Conservation (phyloP, 345 rosid species). For the Eucalyptus erythrocorys region DNA sequence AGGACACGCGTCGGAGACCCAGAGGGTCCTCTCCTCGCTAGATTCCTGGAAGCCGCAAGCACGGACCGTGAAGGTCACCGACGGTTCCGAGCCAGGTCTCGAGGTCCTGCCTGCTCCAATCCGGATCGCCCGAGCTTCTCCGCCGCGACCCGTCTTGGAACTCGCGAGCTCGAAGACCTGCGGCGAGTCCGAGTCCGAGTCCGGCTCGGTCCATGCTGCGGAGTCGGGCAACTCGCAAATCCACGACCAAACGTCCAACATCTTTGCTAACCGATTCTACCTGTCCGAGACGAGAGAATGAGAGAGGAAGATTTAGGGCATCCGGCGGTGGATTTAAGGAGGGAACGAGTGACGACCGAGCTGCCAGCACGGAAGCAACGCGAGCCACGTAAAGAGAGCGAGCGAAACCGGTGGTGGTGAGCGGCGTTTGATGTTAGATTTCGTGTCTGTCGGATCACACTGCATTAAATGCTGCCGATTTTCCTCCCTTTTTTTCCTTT, state of each 20-base stretch:
- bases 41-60: conserved; percentile 25
- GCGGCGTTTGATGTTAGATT: neutral
- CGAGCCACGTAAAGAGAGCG: conserved; percentile 4
- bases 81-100: neutral
- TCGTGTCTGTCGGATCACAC: neutral
- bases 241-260: conserved; percentile 82
- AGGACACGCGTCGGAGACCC: conserved; percentile 67
- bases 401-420: conserved; percentile 14
- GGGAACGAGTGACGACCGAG: conserved; percentile 22
- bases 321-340: conserved; percentile 14
- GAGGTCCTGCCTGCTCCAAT: neutral
- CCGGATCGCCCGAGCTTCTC: conserved; percentile 27
- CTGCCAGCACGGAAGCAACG: conserved; percentile 24
- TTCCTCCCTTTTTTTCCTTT: neutral
- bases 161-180: conserved; percentile 31
- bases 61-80: conserved; percentile 28
- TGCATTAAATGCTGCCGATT: neutral
- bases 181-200: conserved; percentile 17
- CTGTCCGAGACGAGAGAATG: neutral
- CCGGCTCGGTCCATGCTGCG: conserved; percentile 1
- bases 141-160: neutral
- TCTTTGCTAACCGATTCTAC: neutral
- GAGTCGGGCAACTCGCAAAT: conserved; percentile 40
- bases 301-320: neutral
- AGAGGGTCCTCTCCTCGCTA: conserved; percentile 16